Evolutionary conservation across 2,329 filamentous ascomycete genomes (phyloP), one percentile per base, ranked within the genome.

Genomic region (Trichoderma sp.): DNA sequence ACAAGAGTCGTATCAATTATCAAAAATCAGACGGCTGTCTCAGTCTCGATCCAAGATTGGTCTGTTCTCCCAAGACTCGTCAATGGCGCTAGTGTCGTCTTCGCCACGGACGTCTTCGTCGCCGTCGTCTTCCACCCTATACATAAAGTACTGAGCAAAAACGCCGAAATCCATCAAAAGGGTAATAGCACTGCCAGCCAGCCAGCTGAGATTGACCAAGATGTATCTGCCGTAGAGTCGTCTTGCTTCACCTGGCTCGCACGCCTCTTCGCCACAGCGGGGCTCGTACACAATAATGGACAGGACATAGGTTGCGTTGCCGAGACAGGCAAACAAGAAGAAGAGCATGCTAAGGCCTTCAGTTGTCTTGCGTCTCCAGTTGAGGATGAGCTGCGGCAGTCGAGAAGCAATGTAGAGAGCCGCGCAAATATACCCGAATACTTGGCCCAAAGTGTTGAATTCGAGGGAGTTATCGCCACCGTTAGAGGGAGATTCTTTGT

Each of bases 251-350:
- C 89, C 91, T 0, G 84, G 80, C 29, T 77, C 78, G 80, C 94
- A 97, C 15, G 77, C 68, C 71, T 80, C 72, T 29, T 76, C 76
- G 34, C 76, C 77, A 71, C 92, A 97, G 34, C 86, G 82, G 0
- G 94, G 92, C 68, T 94, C 92, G 75, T 93, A 98, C 1, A 93
- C 94, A 71, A 98, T 85, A 72, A 99, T 98, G 42, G 90, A 94
- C 42, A 97, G 82, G 19, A 97, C 94, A 75, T 96, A 98, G 0
- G 94, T 97, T 71, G 97, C 79, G 77, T 99, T 99, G 2, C 95
- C 95, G 6, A 98, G 87, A 76, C 94, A 98, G 5, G 95, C 95
- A 77, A 99, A 98, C 25, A 98, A 83, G 82, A 98, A 98, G 80
- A 98, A 99, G 12, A 98, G 85, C 81, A 97, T 89, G 71, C 92